Conservation (phyloP, 1,139 yeast genomes). For the Casaregolazyma suthepensis region DNA sequence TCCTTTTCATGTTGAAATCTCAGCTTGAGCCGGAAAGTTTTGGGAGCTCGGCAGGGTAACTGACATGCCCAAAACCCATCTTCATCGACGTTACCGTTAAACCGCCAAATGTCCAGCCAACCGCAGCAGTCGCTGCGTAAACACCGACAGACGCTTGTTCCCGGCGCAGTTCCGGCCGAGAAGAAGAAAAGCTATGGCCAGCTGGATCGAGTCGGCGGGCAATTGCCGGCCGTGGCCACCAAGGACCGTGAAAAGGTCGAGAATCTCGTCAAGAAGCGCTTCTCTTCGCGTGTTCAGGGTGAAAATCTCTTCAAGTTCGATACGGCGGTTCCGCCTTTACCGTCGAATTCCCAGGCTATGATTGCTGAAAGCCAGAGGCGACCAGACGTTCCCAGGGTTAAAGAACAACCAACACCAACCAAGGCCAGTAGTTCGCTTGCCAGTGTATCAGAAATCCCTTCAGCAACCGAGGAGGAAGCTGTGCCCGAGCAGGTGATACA, state of each 20-base stretch:
- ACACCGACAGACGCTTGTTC: slow-evolving; percentile 28
- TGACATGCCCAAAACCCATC: neutral
- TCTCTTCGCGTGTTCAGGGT: slow-evolving; percentile 22
- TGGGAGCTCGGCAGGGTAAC: neutral
- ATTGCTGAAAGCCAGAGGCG: slow-evolving; percentile 19
- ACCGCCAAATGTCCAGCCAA: slow-evolving; percentile 4
- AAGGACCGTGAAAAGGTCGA: slow-evolving; percentile 25
- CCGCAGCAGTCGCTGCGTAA: slow-evolving; percentile 28
- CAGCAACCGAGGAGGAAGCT: neutral
- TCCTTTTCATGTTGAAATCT: neutral
- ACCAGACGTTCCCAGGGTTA: neutral
- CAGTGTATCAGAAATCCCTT: neutral
- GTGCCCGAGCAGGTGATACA: neutral
- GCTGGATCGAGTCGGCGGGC: slow-evolving; percentile 17
- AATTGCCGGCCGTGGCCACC: slow-evolving; percentile 21
- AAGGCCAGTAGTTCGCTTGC: neutral
- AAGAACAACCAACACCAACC: neutral
- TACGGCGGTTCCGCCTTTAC: slow-evolving; percentile 22
- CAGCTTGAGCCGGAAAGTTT: neutral
- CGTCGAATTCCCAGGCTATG: slow-evolving; percentile 23
- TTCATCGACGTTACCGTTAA: neutral
- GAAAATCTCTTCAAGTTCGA: slow-evolving; percentile 12
- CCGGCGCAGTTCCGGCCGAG: slow-evolving; percentile 17
- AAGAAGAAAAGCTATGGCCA: slow-evolving; percentile 19
- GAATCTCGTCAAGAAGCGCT: slow-evolving; percentile 24